Evolutionary conservation across 768 basidiomycete species (phyloP), one percentile per base, ranked within the genome.

Genomic region (Collybiopsis confluens): DNA sequence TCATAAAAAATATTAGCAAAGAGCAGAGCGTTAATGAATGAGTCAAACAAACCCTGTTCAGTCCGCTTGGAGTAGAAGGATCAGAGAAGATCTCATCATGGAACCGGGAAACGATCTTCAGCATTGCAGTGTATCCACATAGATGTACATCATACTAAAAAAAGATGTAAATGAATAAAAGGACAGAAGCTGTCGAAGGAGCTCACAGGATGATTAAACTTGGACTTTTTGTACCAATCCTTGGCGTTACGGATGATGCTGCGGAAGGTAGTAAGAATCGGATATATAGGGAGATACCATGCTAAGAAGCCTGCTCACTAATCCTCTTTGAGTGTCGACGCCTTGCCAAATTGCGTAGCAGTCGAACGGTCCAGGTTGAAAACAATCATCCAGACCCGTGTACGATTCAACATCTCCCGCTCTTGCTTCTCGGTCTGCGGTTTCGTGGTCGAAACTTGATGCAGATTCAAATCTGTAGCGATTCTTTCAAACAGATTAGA

Each of bases 321-420:
- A 63, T 94, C 90, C 61, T 93, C 92, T 60, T 88, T 87, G 64
- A 95, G 86, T 8, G 90, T 92, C 11, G 85, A 86, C 2, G 92
- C 90, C 67, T 93, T 93, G 3, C 92, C 93, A 65, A 92, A 90
- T 65, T 93, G 88, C 2, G 88, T 92, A 2, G 90, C 86, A 2
- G 88, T 86, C 24, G 91, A 93, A 16, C 90, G 81, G 65, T 97
- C 93, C 54, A 95, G 66, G 64, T 91, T 90, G 71, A 87, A 93
- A 65, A 90, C 94, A 47, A 89, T 88, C 76, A 95, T 80, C 92
- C 92, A 97, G 26, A 87, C 83, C n/a, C 93, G 73, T 38, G 82
- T 84, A 54, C 88, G 83, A 65, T 97, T 95, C 61, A 93, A 69
- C 30, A 90, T 78, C 70, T 95, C 92, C 16, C 92, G 77, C 58